phyloP scores from a whole-genome alignment of 805 yeast genomes.

The Candida maris region DNA sequence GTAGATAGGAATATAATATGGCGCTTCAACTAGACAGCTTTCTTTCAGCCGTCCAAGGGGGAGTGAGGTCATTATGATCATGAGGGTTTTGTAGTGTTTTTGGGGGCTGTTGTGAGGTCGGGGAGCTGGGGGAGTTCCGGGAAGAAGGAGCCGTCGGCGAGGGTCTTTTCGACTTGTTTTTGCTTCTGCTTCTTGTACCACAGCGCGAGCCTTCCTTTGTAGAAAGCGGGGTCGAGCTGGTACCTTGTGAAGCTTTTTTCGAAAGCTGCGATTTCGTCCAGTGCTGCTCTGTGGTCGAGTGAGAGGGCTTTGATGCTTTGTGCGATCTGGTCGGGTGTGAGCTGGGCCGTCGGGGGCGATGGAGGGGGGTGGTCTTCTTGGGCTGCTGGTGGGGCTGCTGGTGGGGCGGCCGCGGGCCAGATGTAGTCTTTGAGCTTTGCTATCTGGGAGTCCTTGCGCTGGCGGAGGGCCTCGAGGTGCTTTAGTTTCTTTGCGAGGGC shows the following conservation, averaged over 20 bases:
- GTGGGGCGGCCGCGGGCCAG: slow-evolving; percentile 10
- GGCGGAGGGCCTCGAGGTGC: slow-evolving; percentile 31
- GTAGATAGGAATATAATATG: not conserved
- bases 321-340: slow-evolving; percentile 7
- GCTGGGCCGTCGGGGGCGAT: slow-evolving; percentile 3
- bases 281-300: slow-evolving; percentile 5
- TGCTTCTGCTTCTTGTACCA: slow-evolving; percentile 33
- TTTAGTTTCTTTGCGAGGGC: slow-evolving; percentile 32
- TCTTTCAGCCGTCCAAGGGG: too few species aligned
- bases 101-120: slow-evolving; percentile 2
- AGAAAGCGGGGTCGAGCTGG: slow-evolving; percentile 39
- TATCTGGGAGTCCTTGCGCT: slow-evolving; percentile 21
- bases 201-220: slow-evolving; percentile 37
- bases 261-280: slow-evolving; percentile 17
- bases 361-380: not conserved
- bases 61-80: not conserved
- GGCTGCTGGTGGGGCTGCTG: not conserved
- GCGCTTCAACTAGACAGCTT: not conserved
- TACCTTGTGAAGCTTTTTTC: slow-evolving; percentile 35
- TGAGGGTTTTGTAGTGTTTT: not conserved
- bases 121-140: slow-evolving; percentile 33
- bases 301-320: slow-evolving; percentile 7
- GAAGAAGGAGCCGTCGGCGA: slow-evolving; percentile 37
- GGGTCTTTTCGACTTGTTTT: slow-evolving; percentile 30
- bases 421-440: slow-evolving; percentile 25